Evolutionary conservation across 176 grass and related monocot species (phyloP).

Genomic region (Avena sativa): DNA sequence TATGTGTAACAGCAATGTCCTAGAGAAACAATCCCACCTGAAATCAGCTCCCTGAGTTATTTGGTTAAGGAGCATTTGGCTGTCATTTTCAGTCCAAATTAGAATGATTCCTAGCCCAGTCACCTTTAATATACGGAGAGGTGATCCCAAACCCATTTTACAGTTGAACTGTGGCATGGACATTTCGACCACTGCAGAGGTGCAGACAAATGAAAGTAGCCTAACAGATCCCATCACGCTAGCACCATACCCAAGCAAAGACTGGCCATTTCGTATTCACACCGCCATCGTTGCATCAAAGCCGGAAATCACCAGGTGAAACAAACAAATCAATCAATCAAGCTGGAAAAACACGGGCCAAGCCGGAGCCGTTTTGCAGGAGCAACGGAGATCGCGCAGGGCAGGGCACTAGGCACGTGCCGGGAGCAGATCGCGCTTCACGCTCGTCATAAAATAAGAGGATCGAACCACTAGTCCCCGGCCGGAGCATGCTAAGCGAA

Average conservation of each 20-base stretch:
- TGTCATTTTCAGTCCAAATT: not conserved
- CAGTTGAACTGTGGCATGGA: not conserved
- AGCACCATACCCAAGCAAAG: not conserved
- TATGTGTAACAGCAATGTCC: not conserved
- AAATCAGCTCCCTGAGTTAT: not conserved
- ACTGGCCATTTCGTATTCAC: not conserved
- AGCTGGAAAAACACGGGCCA: not conserved
- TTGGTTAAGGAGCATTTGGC: not conserved
- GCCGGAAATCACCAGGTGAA: not conserved
- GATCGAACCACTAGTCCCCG: not conserved
- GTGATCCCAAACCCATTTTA: not conserved
- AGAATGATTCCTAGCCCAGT: not conserved
- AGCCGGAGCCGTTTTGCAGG: not conserved
- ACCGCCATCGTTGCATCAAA: not conserved
- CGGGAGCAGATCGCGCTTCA: not conserved
- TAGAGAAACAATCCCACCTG: not conserved
- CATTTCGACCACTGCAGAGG: too few species aligned
- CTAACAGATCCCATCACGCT: conserved; percentile 3
- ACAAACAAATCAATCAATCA: not conserved
- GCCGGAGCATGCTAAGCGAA: not conserved
- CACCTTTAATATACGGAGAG: not conserved
- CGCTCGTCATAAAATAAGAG: not conserved
- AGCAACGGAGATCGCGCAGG: not conserved
- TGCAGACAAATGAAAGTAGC: too few species aligned
- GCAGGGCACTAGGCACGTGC: not conserved